These are phyloP conservation scores for Nothophaeocryptopus gaeumannii DNA, from an alignment of 2,329 filamentous ascomycete genomes.

Conservation along the genomic window DNA sequence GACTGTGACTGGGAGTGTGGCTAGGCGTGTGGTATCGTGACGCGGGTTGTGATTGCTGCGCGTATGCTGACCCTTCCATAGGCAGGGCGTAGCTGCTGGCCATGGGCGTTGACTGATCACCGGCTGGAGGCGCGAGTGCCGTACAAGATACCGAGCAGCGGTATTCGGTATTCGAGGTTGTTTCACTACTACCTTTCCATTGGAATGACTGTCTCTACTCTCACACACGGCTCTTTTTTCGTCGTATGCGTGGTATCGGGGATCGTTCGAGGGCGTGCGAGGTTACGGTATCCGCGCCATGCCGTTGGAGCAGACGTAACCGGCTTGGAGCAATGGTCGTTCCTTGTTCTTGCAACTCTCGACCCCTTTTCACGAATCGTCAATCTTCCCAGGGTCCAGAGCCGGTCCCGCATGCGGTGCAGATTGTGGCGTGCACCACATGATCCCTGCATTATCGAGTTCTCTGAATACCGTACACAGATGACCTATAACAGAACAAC, in stretches of 20 bases:
- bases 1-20: constrained; percentile 26
- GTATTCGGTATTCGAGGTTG: neutral
- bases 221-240: neutral
- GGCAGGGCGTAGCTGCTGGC: constrained; percentile 48
- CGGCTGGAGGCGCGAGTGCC: too few species aligned
- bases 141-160: neutral
- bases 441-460: too few species aligned
- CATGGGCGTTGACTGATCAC: constrained; percentile 31
- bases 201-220: neutral
- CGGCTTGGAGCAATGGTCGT: constrained; percentile 6
- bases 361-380: too few species aligned
- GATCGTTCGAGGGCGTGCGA: too few species aligned
- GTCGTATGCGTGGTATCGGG: too few species aligned
- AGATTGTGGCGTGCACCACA: too few species aligned
- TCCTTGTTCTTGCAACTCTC: neutral
- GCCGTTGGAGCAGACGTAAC: too few species aligned
- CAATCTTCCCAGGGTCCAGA: too few species aligned
- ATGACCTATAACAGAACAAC: too few species aligned
- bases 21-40: constrained; percentile 27
- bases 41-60: constrained; percentile 20
- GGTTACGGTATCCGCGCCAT: too few species aligned
- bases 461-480: too few species aligned
- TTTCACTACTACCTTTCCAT: constrained; percentile 4
- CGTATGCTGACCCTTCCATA: constrained; percentile 19
- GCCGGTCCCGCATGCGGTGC: too few species aligned